Evolutionary conservation across 352 stramenopile genomes (phyloP), one percentile per base, ranked within the genome.

Genomic region (Phytophthora pistaciae): DNA sequence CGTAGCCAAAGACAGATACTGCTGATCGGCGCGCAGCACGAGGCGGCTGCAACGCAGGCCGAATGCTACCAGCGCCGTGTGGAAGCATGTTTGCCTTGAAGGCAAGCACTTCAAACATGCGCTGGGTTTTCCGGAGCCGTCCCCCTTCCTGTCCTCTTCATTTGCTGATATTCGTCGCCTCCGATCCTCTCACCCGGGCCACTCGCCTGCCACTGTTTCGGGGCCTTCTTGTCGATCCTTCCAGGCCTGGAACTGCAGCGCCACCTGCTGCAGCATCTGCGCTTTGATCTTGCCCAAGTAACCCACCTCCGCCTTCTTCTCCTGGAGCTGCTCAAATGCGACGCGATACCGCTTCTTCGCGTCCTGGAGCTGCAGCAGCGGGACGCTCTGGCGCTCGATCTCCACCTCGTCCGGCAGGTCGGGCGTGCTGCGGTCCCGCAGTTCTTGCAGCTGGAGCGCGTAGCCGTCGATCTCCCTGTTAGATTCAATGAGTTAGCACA

Each of bases 231-330:
- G 13, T 40, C 9, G 36, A 10, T 71, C 53, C 50, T 50, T 86
- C 82, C 84, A 91, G 2, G 21, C n/a, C 29, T 91, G 73, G 21
- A 90, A 91, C 20, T 82, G 81, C 50, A 68, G 70, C 29, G 79
- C 85, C 52, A 91, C 72, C n/a, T 78, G 70, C 59, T 78, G 70
- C 56, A 91, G 70, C 80, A 91, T 90, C 62, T 91, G 82, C 57
- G 78, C 77, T 62, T 87, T 89, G 65, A 90, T 85, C 59, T 88
- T 87, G 55, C 67, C 49, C 46, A 91, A 42, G 60, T 90, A 90
- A 9, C 64, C 60, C 59, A 87, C 64, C 56, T 91, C 82, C 38
- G 82, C 80, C 53, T 83, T 85, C 52, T 81, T 83, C 77, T 89
- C 80, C 38, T 82, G 70, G 56, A 91, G 84, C 27, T 64, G 61